These are phyloP conservation scores for Lichina pygmaea DNA, from an alignment of 495 filamentous ascomycete species.

Conservation along the genomic window DNA sequence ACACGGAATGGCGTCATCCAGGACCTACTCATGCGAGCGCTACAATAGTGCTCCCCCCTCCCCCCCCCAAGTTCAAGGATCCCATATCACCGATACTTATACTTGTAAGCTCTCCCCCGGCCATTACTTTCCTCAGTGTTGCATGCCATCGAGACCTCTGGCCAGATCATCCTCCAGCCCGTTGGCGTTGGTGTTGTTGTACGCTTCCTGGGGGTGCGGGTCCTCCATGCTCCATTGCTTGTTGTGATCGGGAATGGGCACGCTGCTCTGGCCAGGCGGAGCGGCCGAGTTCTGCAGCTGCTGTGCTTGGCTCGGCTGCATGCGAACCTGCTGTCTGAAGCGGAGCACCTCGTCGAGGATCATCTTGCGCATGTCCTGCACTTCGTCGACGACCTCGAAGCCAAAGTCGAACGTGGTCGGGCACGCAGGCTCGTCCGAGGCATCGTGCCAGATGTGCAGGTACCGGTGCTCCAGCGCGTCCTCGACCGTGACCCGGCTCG, in stretches of 20 bases:
- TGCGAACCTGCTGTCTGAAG: conserved; percentile 52
- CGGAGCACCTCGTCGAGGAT: conserved; percentile 74
- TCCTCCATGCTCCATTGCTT: conserved; percentile 58
- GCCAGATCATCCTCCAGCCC: conserved; percentile 70
- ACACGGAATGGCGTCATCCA: too few species aligned
- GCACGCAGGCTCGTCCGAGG: conserved; percentile 79
- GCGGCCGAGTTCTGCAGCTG: conserved; percentile 3
- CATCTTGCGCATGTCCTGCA: conserved; percentile 85
- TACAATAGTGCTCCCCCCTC: background rate
- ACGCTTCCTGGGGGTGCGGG: conserved; percentile 62
- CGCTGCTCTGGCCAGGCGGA: conserved; percentile 18
- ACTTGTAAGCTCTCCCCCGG: too few species aligned
- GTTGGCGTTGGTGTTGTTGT: conserved; percentile 19
- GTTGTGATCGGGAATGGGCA: conserved; percentile 48
- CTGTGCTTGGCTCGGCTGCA: conserved; percentile 27
- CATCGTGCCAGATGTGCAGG: conserved; percentile 94
- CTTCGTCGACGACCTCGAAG: conserved; percentile 87
- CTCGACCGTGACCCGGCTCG: conserved; percentile 73
- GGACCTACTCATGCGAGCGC: too few species aligned
- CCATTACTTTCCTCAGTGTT: background rate
- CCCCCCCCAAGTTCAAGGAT: background rate
- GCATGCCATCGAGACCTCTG: conserved; percentile 43
- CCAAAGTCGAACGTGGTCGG: conserved; percentile 91
- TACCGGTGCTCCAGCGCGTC: conserved; percentile 87
- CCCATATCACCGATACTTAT: too few species aligned